These are phyloP conservation scores for Dioszegia aurantiaca DNA, from an alignment of 768 basidiomycete species.

Conservation along the genomic window DNA sequence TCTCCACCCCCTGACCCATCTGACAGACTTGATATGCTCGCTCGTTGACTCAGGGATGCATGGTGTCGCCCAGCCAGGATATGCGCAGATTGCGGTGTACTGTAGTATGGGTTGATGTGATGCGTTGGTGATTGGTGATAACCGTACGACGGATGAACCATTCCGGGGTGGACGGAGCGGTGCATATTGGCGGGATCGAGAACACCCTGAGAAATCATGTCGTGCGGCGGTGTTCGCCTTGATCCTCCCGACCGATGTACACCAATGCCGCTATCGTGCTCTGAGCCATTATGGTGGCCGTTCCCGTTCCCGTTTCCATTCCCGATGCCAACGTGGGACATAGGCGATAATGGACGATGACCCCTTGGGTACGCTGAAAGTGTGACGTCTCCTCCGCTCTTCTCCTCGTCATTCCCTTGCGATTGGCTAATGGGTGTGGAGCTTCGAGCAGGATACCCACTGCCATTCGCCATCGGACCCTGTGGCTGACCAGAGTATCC, in stretches of 20 bases:
- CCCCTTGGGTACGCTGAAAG: slow-evolving; percentile 15
- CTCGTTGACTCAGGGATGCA: slow-evolving; percentile 23
- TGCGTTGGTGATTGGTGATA: slow-evolving; percentile 25
- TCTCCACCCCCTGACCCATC: slow-evolving; percentile 39
- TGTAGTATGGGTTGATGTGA: slow-evolving; percentile 20
- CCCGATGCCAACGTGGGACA: not conserved
- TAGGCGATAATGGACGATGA: not conserved
- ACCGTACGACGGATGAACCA: slow-evolving; percentile 16
- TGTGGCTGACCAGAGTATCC: slow-evolving; percentile 18
- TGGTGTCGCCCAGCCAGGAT: slow-evolving; percentile 3
- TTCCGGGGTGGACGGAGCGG: slow-evolving; percentile 7
- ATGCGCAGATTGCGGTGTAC: slow-evolving; percentile 14
- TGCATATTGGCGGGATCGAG: slow-evolving; percentile 39
- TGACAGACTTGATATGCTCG: slow-evolving; percentile 37
- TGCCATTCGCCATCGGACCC: slow-evolving; percentile 34
- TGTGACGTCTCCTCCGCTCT: not conserved
- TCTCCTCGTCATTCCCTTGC: slow-evolving; percentile 16
- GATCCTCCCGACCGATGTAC: slow-evolving; percentile 12
- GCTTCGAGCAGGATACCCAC: slow-evolving; percentile 39
- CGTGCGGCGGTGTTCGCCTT: slow-evolving; percentile 30
- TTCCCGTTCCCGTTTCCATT: slow-evolving; percentile 3
- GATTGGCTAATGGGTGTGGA: slow-evolving; percentile 40
- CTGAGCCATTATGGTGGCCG: too few species aligned
- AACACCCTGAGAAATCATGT: slow-evolving; percentile 39
- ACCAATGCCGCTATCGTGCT: slow-evolving; percentile 2